Evolutionary conservation across 2,329 filamentous ascomycete genomes (phyloP).

Genomic region (Colletotrichum viniferum): DNA sequence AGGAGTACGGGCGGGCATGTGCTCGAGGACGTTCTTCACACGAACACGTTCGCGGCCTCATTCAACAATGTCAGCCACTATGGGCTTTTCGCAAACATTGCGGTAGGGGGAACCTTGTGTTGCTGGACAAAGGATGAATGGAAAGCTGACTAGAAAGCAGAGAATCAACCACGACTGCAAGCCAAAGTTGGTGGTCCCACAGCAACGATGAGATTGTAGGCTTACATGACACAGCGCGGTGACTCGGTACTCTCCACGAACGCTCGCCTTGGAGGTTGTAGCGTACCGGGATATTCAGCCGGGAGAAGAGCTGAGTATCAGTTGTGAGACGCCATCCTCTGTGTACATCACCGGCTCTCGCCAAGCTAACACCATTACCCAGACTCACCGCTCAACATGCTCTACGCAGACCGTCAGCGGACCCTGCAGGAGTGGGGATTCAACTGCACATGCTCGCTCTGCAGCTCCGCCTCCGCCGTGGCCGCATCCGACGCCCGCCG

Average conservation of each 20-base stretch:
- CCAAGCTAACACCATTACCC: neutral
- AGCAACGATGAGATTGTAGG: neutral
- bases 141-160: neutral
- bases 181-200: conserved; percentile 32
- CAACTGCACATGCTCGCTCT: conserved; percentile 30
- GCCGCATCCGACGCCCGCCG: conserved; percentile 26
- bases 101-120: conserved; percentile 1
- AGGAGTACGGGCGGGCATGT: conserved; percentile 32
- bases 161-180: conserved; percentile 40
- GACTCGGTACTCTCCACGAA: conserved; percentile 33
- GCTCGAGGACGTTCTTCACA: conserved; percentile 36
- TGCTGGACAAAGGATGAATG: neutral
- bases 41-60: conserved; percentile 36
- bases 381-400: conserved; percentile 31
- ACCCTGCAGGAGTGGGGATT: conserved; percentile 30
- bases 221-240: conserved; percentile 28
- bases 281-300: conserved; percentile 37
- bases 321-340: conserved; percentile 28
- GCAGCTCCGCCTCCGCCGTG: conserved; percentile 19
- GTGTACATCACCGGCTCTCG: neutral
- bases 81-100: conserved; percentile 36
- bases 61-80: conserved; percentile 27
- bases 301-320: conserved; percentile 39
- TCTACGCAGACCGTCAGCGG: conserved; percentile 25
- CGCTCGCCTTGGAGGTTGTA: conserved; percentile 34